Evolutionary conservation across 768 basidiomycete species (phyloP).

Genomic region (Tulasnella calospora): DNA sequence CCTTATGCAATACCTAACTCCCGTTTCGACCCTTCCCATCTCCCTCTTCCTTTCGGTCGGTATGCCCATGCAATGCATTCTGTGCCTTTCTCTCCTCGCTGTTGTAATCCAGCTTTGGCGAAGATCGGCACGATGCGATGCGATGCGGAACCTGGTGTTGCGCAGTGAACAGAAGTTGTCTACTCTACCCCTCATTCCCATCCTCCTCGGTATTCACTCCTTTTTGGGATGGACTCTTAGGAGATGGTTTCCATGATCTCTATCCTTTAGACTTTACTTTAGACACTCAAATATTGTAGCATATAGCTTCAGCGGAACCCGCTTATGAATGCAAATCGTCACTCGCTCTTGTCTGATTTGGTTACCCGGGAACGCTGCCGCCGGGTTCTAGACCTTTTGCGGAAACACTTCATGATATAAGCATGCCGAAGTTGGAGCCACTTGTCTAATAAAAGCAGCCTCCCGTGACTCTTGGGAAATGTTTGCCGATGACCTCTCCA

Average conservation of each 20-base stretch:
- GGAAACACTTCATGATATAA: neutral
- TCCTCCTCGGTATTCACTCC: neutral
- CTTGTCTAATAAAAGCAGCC: neutral
- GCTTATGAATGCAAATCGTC: conserved; percentile 2
- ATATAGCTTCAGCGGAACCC: neutral
- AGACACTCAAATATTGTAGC: neutral
- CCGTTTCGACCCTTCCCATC: neutral
- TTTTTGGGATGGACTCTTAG: neutral
- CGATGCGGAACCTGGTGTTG: neutral
- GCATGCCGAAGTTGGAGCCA: neutral
- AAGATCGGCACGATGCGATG: neutral
- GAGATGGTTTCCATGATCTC: neutral
- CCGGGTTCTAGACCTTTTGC: neutral
- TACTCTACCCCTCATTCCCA: neutral
- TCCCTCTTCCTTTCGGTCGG: neutral
- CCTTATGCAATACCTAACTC: neutral
- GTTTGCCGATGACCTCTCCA: neutral
- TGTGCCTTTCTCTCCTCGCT: neutral
- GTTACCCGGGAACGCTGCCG: neutral
- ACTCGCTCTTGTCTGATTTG: neutral
- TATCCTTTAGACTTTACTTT: neutral
- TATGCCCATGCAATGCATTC: neutral
- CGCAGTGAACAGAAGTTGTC: neutral
- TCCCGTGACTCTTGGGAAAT: neutral
- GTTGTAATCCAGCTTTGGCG: neutral